Evolutionary conservation across 2,329 filamentous ascomycete genomes (phyloP), one percentile per base, ranked within the genome.

Genomic region (Sclerotinia spermophila): DNA sequence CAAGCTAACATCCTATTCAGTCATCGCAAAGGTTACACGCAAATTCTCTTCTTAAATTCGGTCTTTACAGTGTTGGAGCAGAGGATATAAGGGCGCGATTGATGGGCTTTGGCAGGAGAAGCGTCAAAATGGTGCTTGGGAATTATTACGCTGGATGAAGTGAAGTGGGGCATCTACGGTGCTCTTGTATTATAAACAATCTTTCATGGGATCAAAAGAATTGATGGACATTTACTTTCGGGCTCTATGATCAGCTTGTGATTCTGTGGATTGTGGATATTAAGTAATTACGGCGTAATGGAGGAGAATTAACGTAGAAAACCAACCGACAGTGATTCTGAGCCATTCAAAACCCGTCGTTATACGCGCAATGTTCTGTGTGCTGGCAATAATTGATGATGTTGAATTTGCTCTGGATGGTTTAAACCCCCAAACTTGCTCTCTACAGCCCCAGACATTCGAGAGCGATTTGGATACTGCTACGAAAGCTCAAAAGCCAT

Each of bases 11-110:
- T 60, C 30, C 27, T 27, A 24, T 68, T 13, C 75, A 97, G 94
- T 97, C 81, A 96, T 97, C 81, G 94, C 94, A 82, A 97, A 97
- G 87, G 84, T 97, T 80, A 96, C 94, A 78, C 91, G 94, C 83
- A 91, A 91, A 82, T 97, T 97, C 87, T 89, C 87, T 35, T 75
- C 74, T 75, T 78, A 78, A 68, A 56, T 69, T 65, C 17, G 33
- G 55, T 40, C 27, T 60, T 67, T 67, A 42, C 48, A 45, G 24
- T 6, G 30, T 62, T 71, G 38, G 55, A 56, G 58, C 68, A 44
- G 65, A 67, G 65, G 51, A 44, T 45, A 33, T 40, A 53, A 38
- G 40, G 45, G 58, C 51, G 58, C 17, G 51, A 56, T 65, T 17
- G 59, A 69, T 42, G 59, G 19, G 24, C 11, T 55, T 48, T 60